These are phyloP conservation scores for Blepharisma undulans DNA, from an alignment of 169 alveolate genomes.

Conservation along the genomic window DNA sequence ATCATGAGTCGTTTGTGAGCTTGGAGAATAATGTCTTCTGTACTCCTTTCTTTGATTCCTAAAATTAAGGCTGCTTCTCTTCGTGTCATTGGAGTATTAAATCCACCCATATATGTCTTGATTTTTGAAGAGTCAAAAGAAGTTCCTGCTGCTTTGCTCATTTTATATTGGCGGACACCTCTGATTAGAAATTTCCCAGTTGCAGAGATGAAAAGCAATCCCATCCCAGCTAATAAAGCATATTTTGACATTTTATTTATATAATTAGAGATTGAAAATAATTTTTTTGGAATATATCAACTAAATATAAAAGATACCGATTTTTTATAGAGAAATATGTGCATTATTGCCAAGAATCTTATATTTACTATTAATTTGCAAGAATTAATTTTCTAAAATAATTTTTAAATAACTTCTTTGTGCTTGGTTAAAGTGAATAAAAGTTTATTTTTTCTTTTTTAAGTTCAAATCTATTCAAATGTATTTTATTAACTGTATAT, in stretches of 20 bases:
- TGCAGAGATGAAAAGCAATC: not conserved
- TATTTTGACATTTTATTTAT: slow-evolving; percentile 22
- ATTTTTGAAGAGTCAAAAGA: slow-evolving; percentile 21
- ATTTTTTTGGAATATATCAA: not conserved
- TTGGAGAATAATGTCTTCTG: slow-evolving; percentile 46
- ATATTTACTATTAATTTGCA: no score
- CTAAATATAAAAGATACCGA: no score
- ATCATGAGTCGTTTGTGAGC: slow-evolving; percentile 70
- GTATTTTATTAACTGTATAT: no score
- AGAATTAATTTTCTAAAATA: no score
- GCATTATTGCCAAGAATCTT: no score
- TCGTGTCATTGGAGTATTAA: slow-evolving; percentile 60
- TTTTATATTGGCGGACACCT: not conserved
- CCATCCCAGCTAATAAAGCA: slow-evolving; percentile 43
- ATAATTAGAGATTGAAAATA: not conserved
- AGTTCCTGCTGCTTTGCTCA: not conserved
- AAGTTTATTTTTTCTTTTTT: no score
- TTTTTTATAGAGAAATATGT: no score
- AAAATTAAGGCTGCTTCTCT: slow-evolving; percentile 82
- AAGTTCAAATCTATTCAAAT: no score
- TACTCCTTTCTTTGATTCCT: slow-evolving; percentile 62
- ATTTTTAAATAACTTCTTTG: no score
- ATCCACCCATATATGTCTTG: slow-evolving; percentile 68
- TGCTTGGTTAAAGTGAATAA: no score
- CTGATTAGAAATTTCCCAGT: not conserved